Percentiles rank a stretch among this genome's conserved stretches.
Conservation (phyloP, 2,329 filamentous ascomycete genomes). For the Onygenales sp. region DNA sequence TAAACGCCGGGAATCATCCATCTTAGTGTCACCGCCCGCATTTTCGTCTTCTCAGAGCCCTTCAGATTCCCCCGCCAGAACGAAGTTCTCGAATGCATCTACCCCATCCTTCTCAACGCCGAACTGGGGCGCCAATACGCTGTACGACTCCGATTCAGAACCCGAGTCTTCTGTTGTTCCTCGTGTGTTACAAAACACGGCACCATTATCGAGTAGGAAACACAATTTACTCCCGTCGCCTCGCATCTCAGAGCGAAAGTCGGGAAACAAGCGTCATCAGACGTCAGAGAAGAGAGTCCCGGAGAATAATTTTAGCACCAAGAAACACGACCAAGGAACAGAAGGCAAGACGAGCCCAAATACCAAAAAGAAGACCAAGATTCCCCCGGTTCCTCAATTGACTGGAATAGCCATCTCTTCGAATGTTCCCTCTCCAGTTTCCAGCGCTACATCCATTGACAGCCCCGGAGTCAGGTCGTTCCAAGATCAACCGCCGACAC, state of each 20-base stretch:
- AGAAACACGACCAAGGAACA: not conserved
- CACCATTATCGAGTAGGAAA: not conserved
- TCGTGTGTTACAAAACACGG: not conserved
- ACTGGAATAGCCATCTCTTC: constrained; percentile 1
- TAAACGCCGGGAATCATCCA: constrained; percentile 6
- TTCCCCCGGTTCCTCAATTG: not conserved
- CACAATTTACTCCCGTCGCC: not conserved
- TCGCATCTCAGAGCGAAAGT: not conserved
- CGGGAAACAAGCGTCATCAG: not conserved
- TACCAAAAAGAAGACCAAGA: not conserved
- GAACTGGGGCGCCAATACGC: constrained; percentile 2
- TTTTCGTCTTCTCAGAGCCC: no score
- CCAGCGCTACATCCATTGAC: not conserved
- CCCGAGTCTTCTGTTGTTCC: not conserved
- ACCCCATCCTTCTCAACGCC: constrained; percentile 3
- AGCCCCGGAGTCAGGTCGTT: not conserved
- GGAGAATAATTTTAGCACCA: not conserved
- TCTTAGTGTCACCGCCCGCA: not conserved
- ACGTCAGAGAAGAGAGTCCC: not conserved
- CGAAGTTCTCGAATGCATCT: constrained; percentile 2
- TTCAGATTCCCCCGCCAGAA: not conserved
- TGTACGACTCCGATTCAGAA: not conserved
- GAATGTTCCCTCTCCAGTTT: not conserved
- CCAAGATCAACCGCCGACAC: not conserved
- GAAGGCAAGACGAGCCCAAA: not conserved